Conservation (phyloP, 768 basidiomycete species). For the Dictyophora rubrovolvata region DNA sequence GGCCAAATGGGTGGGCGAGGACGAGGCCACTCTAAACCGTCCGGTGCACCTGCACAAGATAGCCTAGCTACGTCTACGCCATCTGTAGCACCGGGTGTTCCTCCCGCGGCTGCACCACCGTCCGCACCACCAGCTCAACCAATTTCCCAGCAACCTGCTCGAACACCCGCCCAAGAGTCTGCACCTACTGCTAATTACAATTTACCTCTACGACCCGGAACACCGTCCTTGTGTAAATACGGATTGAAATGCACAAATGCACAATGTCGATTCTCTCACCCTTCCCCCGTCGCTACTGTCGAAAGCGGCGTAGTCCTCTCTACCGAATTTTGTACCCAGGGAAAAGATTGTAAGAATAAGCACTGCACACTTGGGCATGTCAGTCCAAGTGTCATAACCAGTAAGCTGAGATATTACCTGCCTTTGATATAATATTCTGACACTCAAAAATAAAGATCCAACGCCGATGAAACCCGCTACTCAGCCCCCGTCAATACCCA, state of each 20-base stretch:
- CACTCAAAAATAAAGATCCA: slow-evolving; percentile 10
- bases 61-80: slow-evolving; percentile 10
- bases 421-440: not conserved
- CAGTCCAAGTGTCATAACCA: slow-evolving; percentile 71
- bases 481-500: slow-evolving; percentile 10
- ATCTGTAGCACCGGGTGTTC: slow-evolving; percentile 5
- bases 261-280: slow-evolving; percentile 85
- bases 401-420: slow-evolving; percentile 26
- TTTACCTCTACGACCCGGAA: slow-evolving; percentile 58
- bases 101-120: slow-evolving; percentile 10
- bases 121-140: slow-evolving; percentile 13
- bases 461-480: slow-evolving; percentile 25
- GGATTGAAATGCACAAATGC: slow-evolving; percentile 84
- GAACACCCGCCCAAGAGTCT: slow-evolving; percentile 13
- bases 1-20: slow-evolving; percentile 33
- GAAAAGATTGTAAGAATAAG: slow-evolving; percentile 82
- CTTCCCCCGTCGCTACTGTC: slow-evolving; percentile 91
- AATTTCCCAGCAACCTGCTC: slow-evolving; percentile 9
- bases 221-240: slow-evolving; percentile 91
- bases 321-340: slow-evolving; percentile 85
- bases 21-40: slow-evolving; percentile 14
- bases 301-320: slow-evolving; percentile 93
- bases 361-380: slow-evolving; percentile 90
- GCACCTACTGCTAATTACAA: slow-evolving; percentile 20
- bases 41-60: slow-evolving; percentile 19